Evolutionary conservation across 2,329 filamentous ascomycete species (phyloP), one percentile per base, ranked within the genome.

Genomic region (Fusarium devonianum): DNA sequence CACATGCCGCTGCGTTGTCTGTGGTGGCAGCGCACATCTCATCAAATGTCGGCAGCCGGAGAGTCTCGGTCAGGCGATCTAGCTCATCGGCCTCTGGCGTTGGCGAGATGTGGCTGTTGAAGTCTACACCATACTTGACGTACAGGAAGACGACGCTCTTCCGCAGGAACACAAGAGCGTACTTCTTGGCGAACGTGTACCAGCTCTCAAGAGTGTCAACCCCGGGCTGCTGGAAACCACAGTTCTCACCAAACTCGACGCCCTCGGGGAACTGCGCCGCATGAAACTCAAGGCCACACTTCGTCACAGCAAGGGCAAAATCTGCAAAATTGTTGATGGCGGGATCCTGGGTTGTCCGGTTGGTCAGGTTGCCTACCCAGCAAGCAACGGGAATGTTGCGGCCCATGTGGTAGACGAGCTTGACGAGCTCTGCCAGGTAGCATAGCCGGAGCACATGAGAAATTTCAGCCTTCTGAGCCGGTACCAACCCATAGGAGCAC

Each of bases 381-480:
- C 70, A 73, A 5, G 74, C 71, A 4, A 73, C 67, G 0, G 80
- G 75, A 35, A 84, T 78, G 64, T 83, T 83, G 37, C 77, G 78
- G 17, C 78, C 76, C 68, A 85, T 77, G 63, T 83, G 77, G 53
- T 78, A 79, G 12, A 91, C 80, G 5, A 92, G 86, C 73, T 96
- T 95, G 51, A 95, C 85, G 48, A 99, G 85, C 72, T 99, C 94
- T 3, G 90, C 90, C 45, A 96, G 80, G 67, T 96, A 97, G 73
- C 92, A 97, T 34, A 97, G 77, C 26, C 88, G 86, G 38, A 97
- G 73, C 40, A 97, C 71, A 69, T 96, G 89, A 29, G 87, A 82
- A 30, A 95, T 84, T 45, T 95, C 89, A 28, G 90, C 80, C 29
- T 82, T 77, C 19, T 91, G 81, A 2, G 86, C 80, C 7, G 87